Evolutionary conservation across 75 land plant genomes (phyloP).

Genomic region (Sequoiadendron giganteum): DNA sequence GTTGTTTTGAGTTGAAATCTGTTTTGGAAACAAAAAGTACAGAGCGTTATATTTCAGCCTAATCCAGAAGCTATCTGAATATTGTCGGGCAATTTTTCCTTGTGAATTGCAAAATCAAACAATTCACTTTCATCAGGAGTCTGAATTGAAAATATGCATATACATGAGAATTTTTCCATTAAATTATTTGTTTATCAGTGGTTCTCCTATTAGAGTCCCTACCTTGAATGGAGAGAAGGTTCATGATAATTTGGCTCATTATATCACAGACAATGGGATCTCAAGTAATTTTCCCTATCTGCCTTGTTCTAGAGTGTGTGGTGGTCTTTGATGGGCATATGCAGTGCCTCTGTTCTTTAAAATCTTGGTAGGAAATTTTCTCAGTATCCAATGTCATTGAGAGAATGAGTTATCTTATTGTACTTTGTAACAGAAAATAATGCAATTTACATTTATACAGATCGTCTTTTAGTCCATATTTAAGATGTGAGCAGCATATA

Average conservation of each 20-base stretch:
- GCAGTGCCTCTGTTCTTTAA: background rate
- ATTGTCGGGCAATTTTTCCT: background rate
- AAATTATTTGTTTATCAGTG: background rate
- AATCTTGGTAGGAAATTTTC: background rate
- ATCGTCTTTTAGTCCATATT: background rate
- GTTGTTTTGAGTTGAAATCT: background rate
- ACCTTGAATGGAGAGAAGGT: background rate
- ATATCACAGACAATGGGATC: background rate
- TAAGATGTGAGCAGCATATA: background rate
- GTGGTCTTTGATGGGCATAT: background rate
- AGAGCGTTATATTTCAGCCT: background rate
- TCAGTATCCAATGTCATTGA: background rate
- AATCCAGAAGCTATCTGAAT: background rate
- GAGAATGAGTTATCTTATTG: background rate
- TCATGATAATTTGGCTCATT: background rate
- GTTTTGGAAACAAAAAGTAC: background rate
- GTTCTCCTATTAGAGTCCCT: background rate
- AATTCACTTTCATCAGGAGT: background rate
- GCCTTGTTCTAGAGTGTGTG: background rate
- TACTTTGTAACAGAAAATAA: background rate
- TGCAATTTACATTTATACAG: background rate
- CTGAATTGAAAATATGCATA: background rate
- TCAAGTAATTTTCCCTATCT: background rate
- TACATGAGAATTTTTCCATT: background rate
- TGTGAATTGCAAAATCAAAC: background rate